Evolutionary conservation across 192 early-diverging fungal species (phyloP), one percentile per base, ranked within the genome.

Genomic region (Obelidium mucronatum): DNA sequence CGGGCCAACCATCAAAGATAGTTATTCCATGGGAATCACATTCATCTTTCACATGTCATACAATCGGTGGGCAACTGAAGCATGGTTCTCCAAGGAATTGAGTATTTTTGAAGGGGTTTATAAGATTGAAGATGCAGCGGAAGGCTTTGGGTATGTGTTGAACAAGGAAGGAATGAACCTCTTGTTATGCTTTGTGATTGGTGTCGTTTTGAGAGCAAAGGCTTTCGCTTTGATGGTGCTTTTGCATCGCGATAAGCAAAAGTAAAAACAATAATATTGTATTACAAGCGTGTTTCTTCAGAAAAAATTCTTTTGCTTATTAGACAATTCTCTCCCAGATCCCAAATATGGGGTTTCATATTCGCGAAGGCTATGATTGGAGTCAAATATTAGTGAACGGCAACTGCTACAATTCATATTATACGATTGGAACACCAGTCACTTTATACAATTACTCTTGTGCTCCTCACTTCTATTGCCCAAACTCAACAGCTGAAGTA

Each of bases 61-160:
- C 62, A 82, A 82, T 68, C 71, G 74, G 37, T 83, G 82, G 82
- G 82, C 76, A 13, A 69, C 76, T 26, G 82, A 83, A 72, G 80
- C 75, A 22, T 63, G 74, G 40, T 83, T 68, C 54, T 68, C 63
- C 5, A 40, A 70, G n/a, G 73, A 42, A 2, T 31, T 81, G 33
- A 39, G 28, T 19, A 30, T 63, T 17, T 81, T 75, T 62, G 30
- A 48, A 24, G 68, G 44, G 3, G 62, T 83, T 28, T 83, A 83
- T 58, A 37, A 76, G 11, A 48, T 75, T 24, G 15, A 36, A 19
- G 31, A 54, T 0, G 26, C 80, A 0, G 75, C 73, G 3, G 60
- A 63, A 26, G 2, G 37, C 15, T 53, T 35, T 24, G 84, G 84
- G 4, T 86, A 77, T 39, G 77, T 75, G 22, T 33, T 83, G 2